Evolutionary conservation across 768 basidiomycete species (phyloP).

Genomic region (Tremella fuciformis): DNA sequence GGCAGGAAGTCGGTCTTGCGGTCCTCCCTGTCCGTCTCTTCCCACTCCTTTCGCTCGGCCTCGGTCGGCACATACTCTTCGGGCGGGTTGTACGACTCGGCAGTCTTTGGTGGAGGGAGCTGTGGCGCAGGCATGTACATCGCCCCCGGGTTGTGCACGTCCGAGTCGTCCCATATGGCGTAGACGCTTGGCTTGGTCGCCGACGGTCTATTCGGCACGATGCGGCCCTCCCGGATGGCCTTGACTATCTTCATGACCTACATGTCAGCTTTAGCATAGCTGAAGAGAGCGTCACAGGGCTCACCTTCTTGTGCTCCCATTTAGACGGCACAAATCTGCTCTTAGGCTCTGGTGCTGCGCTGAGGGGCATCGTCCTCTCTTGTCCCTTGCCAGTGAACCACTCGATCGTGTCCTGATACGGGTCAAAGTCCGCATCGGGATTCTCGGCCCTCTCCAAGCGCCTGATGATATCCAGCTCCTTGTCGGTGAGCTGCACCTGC

Average conservation of each 20-base stretch:
- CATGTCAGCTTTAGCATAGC: neutral
- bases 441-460: constrained; percentile 86
- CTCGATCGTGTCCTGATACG: constrained; percentile 87
- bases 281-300: neutral
- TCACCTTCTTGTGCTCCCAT: constrained; percentile 99
- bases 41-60: constrained; percentile 77
- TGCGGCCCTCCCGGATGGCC: constrained; percentile 92
- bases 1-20: constrained; percentile 85
- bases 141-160: constrained; percentile 60
- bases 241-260: constrained; percentile 99
- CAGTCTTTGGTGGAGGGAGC: constrained; percentile 77
- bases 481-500: constrained; percentile 78
- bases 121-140: constrained; percentile 94
- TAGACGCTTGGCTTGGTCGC: constrained; percentile 66
- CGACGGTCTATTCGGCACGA: constrained; percentile 83
- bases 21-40: constrained; percentile 78
- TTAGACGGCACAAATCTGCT: constrained; percentile 94
- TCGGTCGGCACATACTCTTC: constrained; percentile 89
- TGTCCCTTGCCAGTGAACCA: constrained; percentile 98
- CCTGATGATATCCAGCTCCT: constrained; percentile 92
- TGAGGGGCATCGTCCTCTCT: constrained; percentile 90
- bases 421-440: constrained; percentile 84
- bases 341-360: constrained; percentile 89
- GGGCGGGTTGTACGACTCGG: constrained; percentile 98
- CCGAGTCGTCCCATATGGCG: constrained; percentile 77